A percentile compares a stretch with the other conserved stretches of the same genome.
Conservation (phyloP, 768 basidiomycete genomes). For the Auriscalpium vulgare region DNA sequence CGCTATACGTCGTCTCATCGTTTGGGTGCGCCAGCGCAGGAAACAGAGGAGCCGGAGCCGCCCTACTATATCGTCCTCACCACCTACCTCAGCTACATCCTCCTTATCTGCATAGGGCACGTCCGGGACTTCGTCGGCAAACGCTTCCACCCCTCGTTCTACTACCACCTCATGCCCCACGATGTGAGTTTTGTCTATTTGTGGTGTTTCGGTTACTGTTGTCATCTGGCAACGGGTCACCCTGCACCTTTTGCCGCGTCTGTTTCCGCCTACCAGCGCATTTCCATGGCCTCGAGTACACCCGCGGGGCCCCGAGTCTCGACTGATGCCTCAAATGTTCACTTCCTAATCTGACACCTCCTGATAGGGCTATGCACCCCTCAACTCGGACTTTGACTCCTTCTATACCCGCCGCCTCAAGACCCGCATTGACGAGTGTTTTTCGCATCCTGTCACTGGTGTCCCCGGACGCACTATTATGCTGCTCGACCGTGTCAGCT, state of each 20-base stretch:
- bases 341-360: not conserved
- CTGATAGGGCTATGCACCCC: constrained; percentile 83
- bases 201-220: not conserved
- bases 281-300: not conserved
- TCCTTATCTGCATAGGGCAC: constrained; percentile 88
- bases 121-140: constrained; percentile 94
- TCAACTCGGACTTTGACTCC: constrained; percentile 98
- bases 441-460: constrained; percentile 85
- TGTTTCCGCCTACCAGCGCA: constrained; percentile 3
- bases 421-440: constrained; percentile 90
- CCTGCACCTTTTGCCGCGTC: constrained; percentile 1
- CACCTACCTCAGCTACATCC: constrained; percentile 89
- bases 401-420: constrained; percentile 98
- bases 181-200: constrained; percentile 48
- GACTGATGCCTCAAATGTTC: too few relatives aligned
- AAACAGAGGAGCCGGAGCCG: constrained; percentile 71
- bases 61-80: constrained; percentile 88
- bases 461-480: constrained; percentile 92
- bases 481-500: constrained; percentile 75
- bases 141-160: constrained; percentile 56
- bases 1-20: constrained; percentile 62
- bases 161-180: constrained; percentile 75
- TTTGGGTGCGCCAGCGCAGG: constrained; percentile 37
- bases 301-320: too few relatives aligned
- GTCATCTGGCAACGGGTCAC: not conserved